Conservation (phyloP, 106 monocot species). For the Xerophyta viscosa region DNA sequence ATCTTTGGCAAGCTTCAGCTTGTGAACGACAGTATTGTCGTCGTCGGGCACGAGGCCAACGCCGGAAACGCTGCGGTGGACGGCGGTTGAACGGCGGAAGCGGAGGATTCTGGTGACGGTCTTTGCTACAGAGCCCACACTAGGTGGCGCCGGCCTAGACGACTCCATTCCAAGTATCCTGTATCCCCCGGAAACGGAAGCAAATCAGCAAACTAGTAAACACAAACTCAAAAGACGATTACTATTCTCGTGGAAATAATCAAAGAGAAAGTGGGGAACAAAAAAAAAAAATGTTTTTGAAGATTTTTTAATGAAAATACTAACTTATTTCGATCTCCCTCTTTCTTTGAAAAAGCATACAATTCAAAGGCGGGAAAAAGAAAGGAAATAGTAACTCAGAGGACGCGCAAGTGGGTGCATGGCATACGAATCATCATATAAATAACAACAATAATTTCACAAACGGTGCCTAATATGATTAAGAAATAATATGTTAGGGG, state of each 20-base stretch:
- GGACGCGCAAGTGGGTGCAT: too few relatives aligned
- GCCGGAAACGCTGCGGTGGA: too few relatives aligned
- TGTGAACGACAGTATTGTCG: not conserved
- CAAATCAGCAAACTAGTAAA: too few relatives aligned
- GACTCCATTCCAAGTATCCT: constrained; percentile 2
- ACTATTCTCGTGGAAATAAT: not conserved
- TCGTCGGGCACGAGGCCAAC: not conserved
- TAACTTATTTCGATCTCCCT: not conserved
- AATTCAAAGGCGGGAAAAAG: not conserved
- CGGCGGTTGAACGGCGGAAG: constrained; percentile 1
- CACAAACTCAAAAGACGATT: too few relatives aligned
- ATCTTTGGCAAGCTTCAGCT: constrained; percentile 7
- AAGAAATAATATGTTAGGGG: too few relatives aligned
- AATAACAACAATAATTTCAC: too few relatives aligned
- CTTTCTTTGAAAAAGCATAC: not conserved
- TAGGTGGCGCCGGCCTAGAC: constrained; percentile 1
- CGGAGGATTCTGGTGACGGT: constrained; percentile 23
- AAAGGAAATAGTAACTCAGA: too few relatives aligned
- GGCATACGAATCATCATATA: too few relatives aligned
- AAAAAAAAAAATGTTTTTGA: not conserved
- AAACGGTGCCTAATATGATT: too few relatives aligned
- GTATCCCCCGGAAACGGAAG: too few relatives aligned
- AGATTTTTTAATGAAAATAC: too few relatives aligned
- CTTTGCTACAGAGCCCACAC: constrained; percentile 1
- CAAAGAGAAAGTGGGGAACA: not conserved